These are phyloP conservation scores for Ophiostoma sp. DNA, from an alignment of 2,329 filamentous ascomycete genomes.

Conservation along the genomic window DNA sequence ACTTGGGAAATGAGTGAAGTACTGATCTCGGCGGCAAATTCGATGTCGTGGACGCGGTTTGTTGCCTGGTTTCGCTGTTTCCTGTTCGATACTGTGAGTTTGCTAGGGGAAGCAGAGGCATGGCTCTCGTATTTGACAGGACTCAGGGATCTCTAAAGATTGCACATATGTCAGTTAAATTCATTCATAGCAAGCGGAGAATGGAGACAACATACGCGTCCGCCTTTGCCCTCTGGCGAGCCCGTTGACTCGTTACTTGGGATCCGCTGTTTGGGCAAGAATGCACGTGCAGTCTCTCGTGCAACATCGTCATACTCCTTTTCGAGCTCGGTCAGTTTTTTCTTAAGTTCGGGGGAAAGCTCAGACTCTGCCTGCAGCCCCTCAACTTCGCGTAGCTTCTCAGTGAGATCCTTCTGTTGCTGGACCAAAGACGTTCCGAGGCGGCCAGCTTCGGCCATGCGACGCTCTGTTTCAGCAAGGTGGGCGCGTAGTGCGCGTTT, in stretches of 20 bases:
- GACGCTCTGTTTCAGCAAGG: constrained; percentile 82
- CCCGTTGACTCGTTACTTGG: constrained; percentile 59
- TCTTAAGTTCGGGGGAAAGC: constrained; percentile 73
- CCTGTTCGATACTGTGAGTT: constrained; percentile 78
- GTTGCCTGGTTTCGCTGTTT: constrained; percentile 86
- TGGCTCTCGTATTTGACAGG: constrained; percentile 78
- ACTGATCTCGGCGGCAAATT: constrained; percentile 97
- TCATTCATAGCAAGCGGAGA: not conserved
- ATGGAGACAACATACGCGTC: constrained; percentile 45
- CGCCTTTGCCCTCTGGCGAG: constrained; percentile 48
- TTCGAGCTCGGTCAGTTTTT: constrained; percentile 80
- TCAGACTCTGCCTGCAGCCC: constrained; percentile 69
- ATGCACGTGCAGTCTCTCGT: constrained; percentile 79
- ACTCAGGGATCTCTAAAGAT: constrained; percentile 58
- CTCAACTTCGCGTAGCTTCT: constrained; percentile 79
- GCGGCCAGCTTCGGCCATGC: constrained; percentile 85
- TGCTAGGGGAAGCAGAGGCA: constrained; percentile 79
- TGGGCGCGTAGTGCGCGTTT: constrained; percentile 87
- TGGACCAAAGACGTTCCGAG: constrained; percentile 81
- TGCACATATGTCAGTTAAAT: constrained; percentile 4
- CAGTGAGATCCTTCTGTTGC: constrained; percentile 76
- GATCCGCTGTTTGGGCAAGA: constrained; percentile 77
- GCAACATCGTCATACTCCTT: constrained; percentile 93
- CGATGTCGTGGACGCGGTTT: constrained; percentile 87
- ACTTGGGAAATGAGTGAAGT: constrained; percentile 92